Evolutionary conservation across 2,329 filamentous ascomycete genomes (phyloP).

Genomic region (Fusarium falciforme): DNA sequence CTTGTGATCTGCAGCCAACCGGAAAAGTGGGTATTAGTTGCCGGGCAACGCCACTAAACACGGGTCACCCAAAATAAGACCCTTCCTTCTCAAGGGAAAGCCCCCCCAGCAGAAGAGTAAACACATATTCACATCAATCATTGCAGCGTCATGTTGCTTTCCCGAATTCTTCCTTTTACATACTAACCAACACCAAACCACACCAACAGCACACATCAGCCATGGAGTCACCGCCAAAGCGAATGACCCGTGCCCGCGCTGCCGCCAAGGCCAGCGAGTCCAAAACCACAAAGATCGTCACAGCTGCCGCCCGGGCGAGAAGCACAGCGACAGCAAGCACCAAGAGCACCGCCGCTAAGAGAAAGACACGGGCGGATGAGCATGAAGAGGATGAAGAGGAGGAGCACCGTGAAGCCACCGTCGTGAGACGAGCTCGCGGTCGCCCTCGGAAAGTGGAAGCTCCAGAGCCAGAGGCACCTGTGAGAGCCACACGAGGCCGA

Average conservation of each 20-base stretch:
- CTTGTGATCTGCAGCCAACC: constrained; percentile 32
- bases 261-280: constrained; percentile 56
- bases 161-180: constrained; percentile 27
- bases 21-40: constrained; percentile 34
- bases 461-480: constrained; percentile 33
- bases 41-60: constrained; percentile 44
- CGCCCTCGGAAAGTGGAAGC: constrained; percentile 56
- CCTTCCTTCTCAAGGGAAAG: constrained; percentile 13
- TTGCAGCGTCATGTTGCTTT: constrained; percentile 42
- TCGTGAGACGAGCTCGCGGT: constrained; percentile 55
- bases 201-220: constrained; percentile 35
- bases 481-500: constrained; percentile 46
- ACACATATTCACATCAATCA: constrained; percentile 25
- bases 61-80: constrained; percentile 36
- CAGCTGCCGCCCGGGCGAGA: constrained; percentile 62
- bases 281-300: constrained; percentile 59
- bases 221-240: constrained; percentile 71
- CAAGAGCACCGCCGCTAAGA: constrained; percentile 51
- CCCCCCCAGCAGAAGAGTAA: constrained; percentile 20
- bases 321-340: constrained; percentile 49
- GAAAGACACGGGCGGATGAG: constrained; percentile 68
- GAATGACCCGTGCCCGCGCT: constrained; percentile 65
- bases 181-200: constrained; percentile 38
- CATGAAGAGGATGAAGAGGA: constrained; percentile 60
- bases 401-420: constrained; percentile 44